phyloP scores from a whole-genome alignment of 1,284 basidiomycete genomes.

The Stereum hirsutum region DNA sequence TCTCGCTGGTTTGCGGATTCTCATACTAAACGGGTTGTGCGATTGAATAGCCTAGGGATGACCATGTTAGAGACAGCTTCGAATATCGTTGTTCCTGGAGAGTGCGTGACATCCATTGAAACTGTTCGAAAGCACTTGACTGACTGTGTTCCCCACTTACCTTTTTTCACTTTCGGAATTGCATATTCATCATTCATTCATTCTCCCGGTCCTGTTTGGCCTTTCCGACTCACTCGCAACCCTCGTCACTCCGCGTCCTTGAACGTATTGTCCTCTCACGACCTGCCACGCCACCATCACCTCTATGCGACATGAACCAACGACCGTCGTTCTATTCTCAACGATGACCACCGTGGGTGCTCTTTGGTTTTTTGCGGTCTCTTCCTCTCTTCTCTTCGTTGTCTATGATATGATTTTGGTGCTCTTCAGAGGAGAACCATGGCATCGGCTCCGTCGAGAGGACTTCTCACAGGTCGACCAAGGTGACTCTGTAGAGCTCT shows the following conservation, averaged over 20 bases:
- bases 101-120: slow-evolving; percentile 46
- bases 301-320: too few relatives aligned
- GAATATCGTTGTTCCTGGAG: slow-evolving; percentile 95
- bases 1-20: too few relatives aligned
- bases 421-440: slow-evolving; percentile 68
- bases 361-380: too few relatives aligned
- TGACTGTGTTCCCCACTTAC: too few relatives aligned
- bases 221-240: neutral
- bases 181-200: neutral
- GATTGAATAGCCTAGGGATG: slow-evolving; percentile 71
- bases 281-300: too few relatives aligned
- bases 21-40: slow-evolving; percentile 1
- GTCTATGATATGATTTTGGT: slow-evolving; percentile 7
- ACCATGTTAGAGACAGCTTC: slow-evolving; percentile 92
- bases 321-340: neutral
- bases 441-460: slow-evolving; percentile 89
- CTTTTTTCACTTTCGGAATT: neutral
- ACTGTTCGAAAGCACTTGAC: too few relatives aligned
- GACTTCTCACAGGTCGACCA: slow-evolving; percentile 88
- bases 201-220: neutral
- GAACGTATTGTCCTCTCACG: neutral
- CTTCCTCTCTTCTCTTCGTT: neutral
- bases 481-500: slow-evolving; percentile 58
- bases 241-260: neutral
- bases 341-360: too few relatives aligned